phyloP scores from a whole-genome alignment of 148 eudicot species.

The Cornus suecica region DNA sequence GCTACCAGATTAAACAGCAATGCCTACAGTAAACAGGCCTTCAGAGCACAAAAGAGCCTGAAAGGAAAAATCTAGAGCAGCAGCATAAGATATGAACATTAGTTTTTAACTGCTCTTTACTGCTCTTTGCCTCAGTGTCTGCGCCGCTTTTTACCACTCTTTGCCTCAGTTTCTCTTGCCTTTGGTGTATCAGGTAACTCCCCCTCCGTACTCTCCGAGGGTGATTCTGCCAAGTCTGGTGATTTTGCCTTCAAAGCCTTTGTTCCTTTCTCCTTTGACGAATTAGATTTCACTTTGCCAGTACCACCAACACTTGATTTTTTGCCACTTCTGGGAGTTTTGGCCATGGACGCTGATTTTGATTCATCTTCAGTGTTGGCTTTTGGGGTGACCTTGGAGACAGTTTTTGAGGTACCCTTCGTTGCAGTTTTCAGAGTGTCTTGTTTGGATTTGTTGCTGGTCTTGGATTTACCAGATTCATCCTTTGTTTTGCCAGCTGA shows the following conservation, averaged over 20 bases:
- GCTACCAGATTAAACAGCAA: neutral
- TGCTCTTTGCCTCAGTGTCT: slow-evolving; percentile 29
- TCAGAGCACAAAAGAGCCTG: neutral
- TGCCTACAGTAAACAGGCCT: neutral
- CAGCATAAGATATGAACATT: neutral
- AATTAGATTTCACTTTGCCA: slow-evolving; percentile 35
- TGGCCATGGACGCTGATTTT: slow-evolving; percentile 35
- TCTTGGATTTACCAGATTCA: slow-evolving; percentile 23
- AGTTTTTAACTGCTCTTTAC: slow-evolving; percentile 20
- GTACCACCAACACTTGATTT: slow-evolving; percentile 30
- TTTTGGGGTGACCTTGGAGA: slow-evolving; percentile 21
- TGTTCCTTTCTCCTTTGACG: slow-evolving; percentile 33
- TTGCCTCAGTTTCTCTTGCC: slow-evolving; percentile 28
- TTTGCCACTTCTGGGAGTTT: slow-evolving; percentile 35
- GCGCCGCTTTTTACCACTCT: slow-evolving; percentile 30
- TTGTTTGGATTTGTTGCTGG: slow-evolving; percentile 25
- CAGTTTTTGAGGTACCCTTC: slow-evolving; percentile 25
- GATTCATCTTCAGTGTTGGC: slow-evolving; percentile 12
- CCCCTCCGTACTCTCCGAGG: slow-evolving; percentile 25
- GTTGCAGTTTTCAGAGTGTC: slow-evolving; percentile 19
- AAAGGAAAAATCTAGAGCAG: neutral
- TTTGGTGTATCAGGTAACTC: slow-evolving; percentile 25
- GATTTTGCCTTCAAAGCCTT: slow-evolving; percentile 33
- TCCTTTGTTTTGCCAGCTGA: slow-evolving; percentile 33
- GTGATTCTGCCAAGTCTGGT: slow-evolving; percentile 32